These are phyloP conservation scores for Solanum lignicaule DNA, from an alignment of 257 asterid species.

Conservation along the genomic window DNA sequence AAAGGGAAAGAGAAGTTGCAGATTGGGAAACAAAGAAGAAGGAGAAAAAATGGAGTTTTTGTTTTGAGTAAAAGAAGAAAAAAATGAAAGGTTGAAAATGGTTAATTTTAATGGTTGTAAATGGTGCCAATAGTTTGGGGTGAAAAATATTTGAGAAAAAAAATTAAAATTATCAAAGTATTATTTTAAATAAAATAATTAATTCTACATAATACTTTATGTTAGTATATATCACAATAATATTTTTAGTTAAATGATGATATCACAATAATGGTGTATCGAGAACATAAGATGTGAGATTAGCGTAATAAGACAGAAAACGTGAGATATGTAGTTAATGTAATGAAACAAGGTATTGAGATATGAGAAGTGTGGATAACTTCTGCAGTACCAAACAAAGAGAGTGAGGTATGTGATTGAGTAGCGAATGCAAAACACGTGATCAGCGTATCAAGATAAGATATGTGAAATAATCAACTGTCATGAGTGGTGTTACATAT, in stretches of 20 bases:
- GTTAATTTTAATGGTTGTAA: neutral
- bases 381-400: neutral
- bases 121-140: neutral
- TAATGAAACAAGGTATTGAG: neutral
- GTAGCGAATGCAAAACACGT: too few species aligned
- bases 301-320: neutral
- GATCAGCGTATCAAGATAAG: too few species aligned
- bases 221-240: neutral
- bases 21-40: neutral
- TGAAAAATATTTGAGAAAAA: neutral
- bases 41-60: neutral
- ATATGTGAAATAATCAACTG: fast-evolving
- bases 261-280: neutral
- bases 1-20: neutral
- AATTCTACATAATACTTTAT: neutral
- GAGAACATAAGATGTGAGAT: neutral
- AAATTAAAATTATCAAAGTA: neutral
- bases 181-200: neutral
- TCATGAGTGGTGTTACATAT: neutral
- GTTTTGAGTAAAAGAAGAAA: neutral
- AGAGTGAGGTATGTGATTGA: neutral
- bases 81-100: neutral
- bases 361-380: neutral
- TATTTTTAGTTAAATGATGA: neutral
- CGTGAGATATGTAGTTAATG: neutral